Evolutionary conservation across 495 filamentous ascomycete species (phyloP).

Genomic region (Neurospora sp.): DNA sequence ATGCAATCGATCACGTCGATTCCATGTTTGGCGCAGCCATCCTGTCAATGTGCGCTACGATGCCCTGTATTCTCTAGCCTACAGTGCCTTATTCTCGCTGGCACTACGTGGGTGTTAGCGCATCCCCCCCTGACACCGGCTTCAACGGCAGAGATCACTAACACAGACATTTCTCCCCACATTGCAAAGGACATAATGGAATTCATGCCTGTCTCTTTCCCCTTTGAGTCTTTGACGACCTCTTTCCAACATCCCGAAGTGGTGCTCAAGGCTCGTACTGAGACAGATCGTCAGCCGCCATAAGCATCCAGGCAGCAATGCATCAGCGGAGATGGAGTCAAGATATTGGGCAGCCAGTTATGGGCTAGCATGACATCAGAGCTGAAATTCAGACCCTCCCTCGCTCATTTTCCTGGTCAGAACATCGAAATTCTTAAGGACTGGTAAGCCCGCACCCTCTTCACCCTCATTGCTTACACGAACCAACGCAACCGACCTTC

Average conservation of each 20-base stretch:
- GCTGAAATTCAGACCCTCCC: not conserved
- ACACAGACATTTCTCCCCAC: no score
- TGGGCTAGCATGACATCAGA: not conserved
- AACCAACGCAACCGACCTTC: not conserved
- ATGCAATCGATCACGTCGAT: no score
- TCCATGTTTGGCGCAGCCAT: no score
- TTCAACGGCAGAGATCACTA: no score
- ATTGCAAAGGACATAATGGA: not conserved
- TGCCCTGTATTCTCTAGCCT: no score
- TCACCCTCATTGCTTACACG: not conserved
- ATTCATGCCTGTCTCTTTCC: not conserved
- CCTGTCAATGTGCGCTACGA: no score
- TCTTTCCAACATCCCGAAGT: not conserved
- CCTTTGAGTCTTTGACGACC: not conserved
- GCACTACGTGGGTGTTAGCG: no score
- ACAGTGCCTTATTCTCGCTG: no score
- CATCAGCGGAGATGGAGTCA: not conserved
- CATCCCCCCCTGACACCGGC: no score
- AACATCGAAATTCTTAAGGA: not conserved
- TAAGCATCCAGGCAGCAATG: not conserved
- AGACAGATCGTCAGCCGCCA: not conserved
- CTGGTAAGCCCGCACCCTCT: not conserved
- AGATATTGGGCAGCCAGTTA: not conserved
- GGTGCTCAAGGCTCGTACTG: not conserved
- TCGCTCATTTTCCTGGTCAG: no score